Base-by-base conservation (phyloP, 768 basidiomycete species). In the Serendipita vermifera region DNA sequence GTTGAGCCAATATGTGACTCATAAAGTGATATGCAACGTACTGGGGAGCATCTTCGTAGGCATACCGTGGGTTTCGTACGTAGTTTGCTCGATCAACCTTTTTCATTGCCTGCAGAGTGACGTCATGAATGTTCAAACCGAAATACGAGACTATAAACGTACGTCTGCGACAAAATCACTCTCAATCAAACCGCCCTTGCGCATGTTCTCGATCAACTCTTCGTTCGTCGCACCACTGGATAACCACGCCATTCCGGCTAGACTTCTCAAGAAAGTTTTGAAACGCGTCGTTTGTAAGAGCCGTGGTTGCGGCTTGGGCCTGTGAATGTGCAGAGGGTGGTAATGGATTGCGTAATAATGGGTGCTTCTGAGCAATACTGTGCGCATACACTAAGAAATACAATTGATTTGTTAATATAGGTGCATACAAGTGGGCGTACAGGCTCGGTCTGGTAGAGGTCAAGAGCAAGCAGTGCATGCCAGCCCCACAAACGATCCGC, bases 1-100 rank as follows among this genome's bases (percentile, higher is more conserved):
- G 29, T 22, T 59, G 15, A 43, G 38, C 27, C 24, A 11, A 27
- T 26, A 46, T 46, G 26, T 54, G 46, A 2, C 11, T 5, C 3
- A 11, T 29, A 26, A 17, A 20, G 60, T 58, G 26, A 4, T 17
- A 41, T 33, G 17, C 13, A 17, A 63, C 68, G 56, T 66, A 84
- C 82, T 86, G 82, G 3, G 89, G 89, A 0, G 82, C 80, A 64
- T 91, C 89, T 31, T 79, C 70, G 57, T 92, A 92, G 3, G 87
- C 85, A n/a, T 72, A 71, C 0, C 31, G 13, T 26, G 62, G 63
- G 41, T 70, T 62, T 3, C 67, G 65, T 9, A 87, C 83, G 62
- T 83, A 89, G 63, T 85, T 78, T 24, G 75, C 79, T 33, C 87
- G 74, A 66, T 88, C 85, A 17, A 85, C 80, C 26, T 68, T 69